Evolutionary conservation across 805 yeast species (phyloP).

Genomic region (Saccharomycopsis lassenensis): DNA sequence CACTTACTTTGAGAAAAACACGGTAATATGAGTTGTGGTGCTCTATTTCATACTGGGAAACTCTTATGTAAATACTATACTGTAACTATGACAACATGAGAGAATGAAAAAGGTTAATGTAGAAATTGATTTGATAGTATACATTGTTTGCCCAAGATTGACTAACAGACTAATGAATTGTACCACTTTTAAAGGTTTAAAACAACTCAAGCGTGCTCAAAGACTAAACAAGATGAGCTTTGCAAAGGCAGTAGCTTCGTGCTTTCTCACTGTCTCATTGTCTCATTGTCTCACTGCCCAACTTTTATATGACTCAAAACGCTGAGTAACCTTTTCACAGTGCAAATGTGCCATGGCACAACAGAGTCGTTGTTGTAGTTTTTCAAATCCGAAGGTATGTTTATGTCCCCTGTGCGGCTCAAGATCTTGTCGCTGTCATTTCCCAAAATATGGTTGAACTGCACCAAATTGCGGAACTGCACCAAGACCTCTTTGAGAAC

Average conservation of each 20-base stretch:
- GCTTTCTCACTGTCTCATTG: neutral
- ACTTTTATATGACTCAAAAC: slow-evolving; percentile 50
- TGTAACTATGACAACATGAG: no score
- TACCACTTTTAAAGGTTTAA: no score
- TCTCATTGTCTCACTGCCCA: slow-evolving; percentile 19
- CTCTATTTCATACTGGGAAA: no score
- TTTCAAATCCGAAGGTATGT: slow-evolving; percentile 7
- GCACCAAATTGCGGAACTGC: slow-evolving; percentile 51
- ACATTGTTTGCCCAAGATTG: no score
- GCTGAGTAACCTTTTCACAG: slow-evolving; percentile 52
- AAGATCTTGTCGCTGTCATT: slow-evolving; percentile 25
- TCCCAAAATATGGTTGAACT: slow-evolving; percentile 25
- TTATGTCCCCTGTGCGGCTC: slow-evolving; percentile 10
- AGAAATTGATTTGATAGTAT: no score
- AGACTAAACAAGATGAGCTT: neutral
- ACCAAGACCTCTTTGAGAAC: slow-evolving; percentile 44
- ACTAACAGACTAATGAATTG: no score
- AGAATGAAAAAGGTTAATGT: no score
- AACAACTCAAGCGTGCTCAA: no score
- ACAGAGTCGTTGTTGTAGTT: slow-evolving; percentile 24
- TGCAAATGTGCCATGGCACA: slow-evolving; percentile 65
- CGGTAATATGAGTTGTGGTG: no score
- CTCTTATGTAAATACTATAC: no score
- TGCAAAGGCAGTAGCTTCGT: neutral
- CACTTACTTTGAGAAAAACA: no score